Evolutionary conservation across 2,329 filamentous ascomycete genomes (phyloP).

Genomic region (Penicillium brasilianum): DNA sequence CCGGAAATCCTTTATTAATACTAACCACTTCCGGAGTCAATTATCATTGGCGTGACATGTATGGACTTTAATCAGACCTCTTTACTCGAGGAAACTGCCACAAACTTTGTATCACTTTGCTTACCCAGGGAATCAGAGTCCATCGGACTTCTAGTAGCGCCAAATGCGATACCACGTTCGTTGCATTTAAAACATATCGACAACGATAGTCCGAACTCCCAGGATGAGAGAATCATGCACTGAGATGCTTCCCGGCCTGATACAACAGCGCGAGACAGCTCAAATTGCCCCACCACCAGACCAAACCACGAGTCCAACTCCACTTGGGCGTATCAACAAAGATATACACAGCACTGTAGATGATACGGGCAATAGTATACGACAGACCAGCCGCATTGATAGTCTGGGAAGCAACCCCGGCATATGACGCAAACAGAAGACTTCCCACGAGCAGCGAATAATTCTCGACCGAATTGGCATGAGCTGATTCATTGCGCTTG

Average conservation of each 20-base stretch:
- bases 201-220: not conserved
- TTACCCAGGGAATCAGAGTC: no score
- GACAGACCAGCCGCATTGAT: slow-evolving; percentile 49
- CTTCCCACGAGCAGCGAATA: slow-evolving; percentile 39
- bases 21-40: no score
- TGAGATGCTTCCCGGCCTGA: slow-evolving; percentile 26
- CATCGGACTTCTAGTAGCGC: no score
- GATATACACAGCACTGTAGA: slow-evolving; percentile 50
- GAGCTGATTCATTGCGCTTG: slow-evolving; percentile 52
- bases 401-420: slow-evolving; percentile 41
- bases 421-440: slow-evolving; percentile 47
- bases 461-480: slow-evolving; percentile 51
- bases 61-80: no score
- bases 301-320: slow-evolving; percentile 44
- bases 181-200: not conserved
- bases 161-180: not conserved
- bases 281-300: slow-evolving; percentile 53
- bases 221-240: not conserved
- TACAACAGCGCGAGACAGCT: slow-evolving; percentile 48
- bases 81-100: no score
- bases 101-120: no score
- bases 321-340: slow-evolving; percentile 42
- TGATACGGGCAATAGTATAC: slow-evolving; percentile 51
- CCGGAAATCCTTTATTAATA: no score
- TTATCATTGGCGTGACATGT: no score